Conservation (phyloP, 1,139 yeast genomes). For the Entelexis paramagnoliae region DNA sequence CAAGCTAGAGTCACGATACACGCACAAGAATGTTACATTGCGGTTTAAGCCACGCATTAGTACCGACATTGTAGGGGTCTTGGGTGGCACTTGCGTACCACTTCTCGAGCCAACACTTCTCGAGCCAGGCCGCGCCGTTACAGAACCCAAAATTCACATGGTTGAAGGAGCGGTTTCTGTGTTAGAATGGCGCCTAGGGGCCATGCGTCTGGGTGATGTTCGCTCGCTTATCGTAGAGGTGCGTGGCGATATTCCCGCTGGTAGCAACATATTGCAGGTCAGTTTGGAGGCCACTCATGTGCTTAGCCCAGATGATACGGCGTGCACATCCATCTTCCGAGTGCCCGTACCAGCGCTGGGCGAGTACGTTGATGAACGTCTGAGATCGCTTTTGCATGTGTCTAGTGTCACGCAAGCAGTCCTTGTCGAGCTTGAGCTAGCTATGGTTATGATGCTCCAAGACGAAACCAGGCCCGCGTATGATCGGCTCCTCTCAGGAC, state of each 20-base stretch:
- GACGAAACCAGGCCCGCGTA: not conserved
- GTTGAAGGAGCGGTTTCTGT: not conserved
- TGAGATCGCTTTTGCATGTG: not conserved
- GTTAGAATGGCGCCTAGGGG: conserved; percentile 2
- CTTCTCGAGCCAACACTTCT: not conserved
- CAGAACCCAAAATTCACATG: not conserved
- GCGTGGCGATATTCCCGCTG: not conserved
- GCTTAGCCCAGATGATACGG: not conserved
- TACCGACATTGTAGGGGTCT: not conserved
- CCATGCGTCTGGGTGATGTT: conserved; percentile 9
- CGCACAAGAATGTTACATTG: conserved; percentile 1
- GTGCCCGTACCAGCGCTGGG: not conserved
- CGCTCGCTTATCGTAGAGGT: not conserved
- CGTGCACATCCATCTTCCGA: not conserved
- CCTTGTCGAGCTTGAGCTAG: not conserved
- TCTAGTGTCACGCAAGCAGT: not conserved
- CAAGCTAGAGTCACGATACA: conserved; percentile 1
- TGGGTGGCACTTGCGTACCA: not conserved
- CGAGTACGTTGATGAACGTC: not conserved
- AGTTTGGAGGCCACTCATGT: not conserved
- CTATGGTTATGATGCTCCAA: not conserved
- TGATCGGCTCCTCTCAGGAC: not conserved
- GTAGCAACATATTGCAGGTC: not conserved
- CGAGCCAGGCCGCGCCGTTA: not conserved
- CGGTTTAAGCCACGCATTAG: conserved; percentile 9